A percentile compares a stretch with the other conserved stretches of the same genome.
These are phyloP conservation scores for Aspergillus terreus DNA, from an alignment of 2,329 filamentous ascomycete genomes.

Conservation along the genomic window DNA sequence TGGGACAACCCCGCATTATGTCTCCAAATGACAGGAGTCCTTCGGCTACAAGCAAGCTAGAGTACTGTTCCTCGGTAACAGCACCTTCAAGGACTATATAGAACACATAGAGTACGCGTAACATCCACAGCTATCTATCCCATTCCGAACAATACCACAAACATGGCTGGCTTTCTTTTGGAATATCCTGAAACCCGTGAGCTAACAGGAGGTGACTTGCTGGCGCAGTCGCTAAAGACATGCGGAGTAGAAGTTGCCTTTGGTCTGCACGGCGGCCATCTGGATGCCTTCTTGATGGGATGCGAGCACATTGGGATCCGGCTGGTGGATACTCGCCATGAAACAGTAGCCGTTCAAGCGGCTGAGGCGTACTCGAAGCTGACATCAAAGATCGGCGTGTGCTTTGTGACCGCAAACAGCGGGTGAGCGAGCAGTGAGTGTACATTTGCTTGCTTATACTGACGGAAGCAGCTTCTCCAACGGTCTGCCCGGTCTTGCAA, in stretches of 20 bases:
- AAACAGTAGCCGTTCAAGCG: slow-evolving; percentile 47
- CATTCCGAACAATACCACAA: not conserved
- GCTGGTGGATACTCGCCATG: slow-evolving; percentile 46
- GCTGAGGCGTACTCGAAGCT: slow-evolving; percentile 46
- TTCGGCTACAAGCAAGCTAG: no score
- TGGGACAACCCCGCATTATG: no score
- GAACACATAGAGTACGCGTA: no score
- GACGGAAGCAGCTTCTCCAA: slow-evolving; percentile 39
- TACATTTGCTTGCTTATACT: not conserved
- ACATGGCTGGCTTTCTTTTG: slow-evolving; percentile 17
- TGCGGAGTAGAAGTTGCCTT: slow-evolving; percentile 45
- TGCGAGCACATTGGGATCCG: slow-evolving; percentile 39
- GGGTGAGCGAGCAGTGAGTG: slow-evolving; percentile 30
- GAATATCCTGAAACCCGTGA: slow-evolving; percentile 34
- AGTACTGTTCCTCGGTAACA: no score
- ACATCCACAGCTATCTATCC: not conserved
- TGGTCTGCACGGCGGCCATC: slow-evolving; percentile 47
- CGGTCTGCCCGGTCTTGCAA: slow-evolving; percentile 44
- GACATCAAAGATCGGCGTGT: slow-evolving; percentile 42
- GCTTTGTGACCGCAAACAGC: slow-evolving; percentile 48
- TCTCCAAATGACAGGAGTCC: no score
- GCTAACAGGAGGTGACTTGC: slow-evolving; percentile 44
- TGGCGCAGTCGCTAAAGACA: slow-evolving; percentile 43
- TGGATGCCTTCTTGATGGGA: slow-evolving; percentile 48
- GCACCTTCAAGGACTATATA: no score